phyloP scores from a whole-genome alignment of 2,329 filamentous ascomycete genomes.

The Gyromitra esculenta region DNA sequence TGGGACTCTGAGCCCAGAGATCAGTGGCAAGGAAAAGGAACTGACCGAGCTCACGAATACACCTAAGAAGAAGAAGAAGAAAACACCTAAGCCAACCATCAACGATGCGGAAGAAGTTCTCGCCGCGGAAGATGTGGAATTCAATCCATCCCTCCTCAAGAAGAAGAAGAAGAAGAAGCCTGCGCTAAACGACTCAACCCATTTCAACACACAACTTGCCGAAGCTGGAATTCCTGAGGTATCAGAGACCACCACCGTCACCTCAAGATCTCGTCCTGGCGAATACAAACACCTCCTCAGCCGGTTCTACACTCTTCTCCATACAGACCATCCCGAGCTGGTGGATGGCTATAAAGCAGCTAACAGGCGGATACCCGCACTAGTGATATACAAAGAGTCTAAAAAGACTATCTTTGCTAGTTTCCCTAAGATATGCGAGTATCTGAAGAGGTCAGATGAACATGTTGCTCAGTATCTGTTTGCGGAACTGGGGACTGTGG shows the following conservation, averaged over 20 bases:
- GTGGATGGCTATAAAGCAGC: constrained; percentile 79
- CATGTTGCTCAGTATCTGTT: constrained; percentile 97
- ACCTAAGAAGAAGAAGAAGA: constrained; percentile 9
- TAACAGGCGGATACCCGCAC: constrained; percentile 98
- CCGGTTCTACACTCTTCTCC: constrained; percentile 93
- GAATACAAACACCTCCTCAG: constrained; percentile 84
- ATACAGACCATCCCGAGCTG: constrained; percentile 96
- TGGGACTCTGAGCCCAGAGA: neutral
- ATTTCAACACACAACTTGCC: constrained; percentile 8
- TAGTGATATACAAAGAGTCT: constrained; percentile 99
- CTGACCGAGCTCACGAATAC: constrained; percentile 2
- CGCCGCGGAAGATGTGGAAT: neutral
- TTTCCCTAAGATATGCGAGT: constrained; percentile 96
- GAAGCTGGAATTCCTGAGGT: neutral
- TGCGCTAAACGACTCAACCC: neutral
- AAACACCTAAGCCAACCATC: neutral
- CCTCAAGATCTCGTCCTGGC: constrained; percentile 44
- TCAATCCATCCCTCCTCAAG: constrained; percentile 41
- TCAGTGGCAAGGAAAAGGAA: neutral
- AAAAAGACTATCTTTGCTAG: constrained; percentile 99
- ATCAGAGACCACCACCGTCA: no score
- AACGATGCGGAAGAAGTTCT: constrained; percentile 3
- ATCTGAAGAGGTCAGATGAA: constrained; percentile 98
- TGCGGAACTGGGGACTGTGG: constrained; percentile 95
- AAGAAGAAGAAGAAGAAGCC: constrained; percentile 35